Evolutionary conservation across 495 filamentous ascomycete genomes (phyloP), one percentile per base, ranked within the genome.

Genomic region (Neurospora sp.): DNA sequence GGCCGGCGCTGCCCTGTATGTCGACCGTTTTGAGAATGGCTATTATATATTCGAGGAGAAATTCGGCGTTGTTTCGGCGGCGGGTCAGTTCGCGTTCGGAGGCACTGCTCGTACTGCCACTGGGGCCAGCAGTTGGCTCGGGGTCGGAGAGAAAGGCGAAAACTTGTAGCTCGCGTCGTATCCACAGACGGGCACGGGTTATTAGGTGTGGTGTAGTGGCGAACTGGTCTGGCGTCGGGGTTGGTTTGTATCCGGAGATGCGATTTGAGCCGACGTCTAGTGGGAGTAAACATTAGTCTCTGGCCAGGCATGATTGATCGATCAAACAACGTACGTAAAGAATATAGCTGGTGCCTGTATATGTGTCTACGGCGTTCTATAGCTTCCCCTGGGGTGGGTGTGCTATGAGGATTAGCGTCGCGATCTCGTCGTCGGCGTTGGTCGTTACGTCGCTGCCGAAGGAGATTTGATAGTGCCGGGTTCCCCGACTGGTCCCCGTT

Each of bases 11-110:
- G 10, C 90, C 92, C 78, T 94, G 94, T n/a, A 96, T 86, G 79
- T 99, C 95, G 23, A 97, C 90, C 0, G 92, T 93, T 76, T 94
- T 96, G 46, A 99, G 83, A 66, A 99, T 94, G 40, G 92, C 92
- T 69, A 98, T 82, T 72, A 96, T 88, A 77, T 97, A 97, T 76
- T 96, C 93, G 27, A 97, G 89, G 35, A 99, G 79, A 73, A 97
- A 99, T 77, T 97, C 95, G 14, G 92, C 90, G 79, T 95, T 96
- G 75, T 91, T 92, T 4, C 87, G 86, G 59, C 89, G 85, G 46
- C 89, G 86, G 69, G 73, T 74, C 62, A 75, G 78, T 72, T 74
- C 73, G 70, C 82, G 76, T 0, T 84, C 78, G 6, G 82, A 82
- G 9, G 70, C 70, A 11, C 81, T 72, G 2, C 79, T n/a, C 5